Evolutionary conservation across 257 asterid species (phyloP), one percentile per base, ranked within the genome.

Genomic region (Solanum pimpinellifolium): DNA sequence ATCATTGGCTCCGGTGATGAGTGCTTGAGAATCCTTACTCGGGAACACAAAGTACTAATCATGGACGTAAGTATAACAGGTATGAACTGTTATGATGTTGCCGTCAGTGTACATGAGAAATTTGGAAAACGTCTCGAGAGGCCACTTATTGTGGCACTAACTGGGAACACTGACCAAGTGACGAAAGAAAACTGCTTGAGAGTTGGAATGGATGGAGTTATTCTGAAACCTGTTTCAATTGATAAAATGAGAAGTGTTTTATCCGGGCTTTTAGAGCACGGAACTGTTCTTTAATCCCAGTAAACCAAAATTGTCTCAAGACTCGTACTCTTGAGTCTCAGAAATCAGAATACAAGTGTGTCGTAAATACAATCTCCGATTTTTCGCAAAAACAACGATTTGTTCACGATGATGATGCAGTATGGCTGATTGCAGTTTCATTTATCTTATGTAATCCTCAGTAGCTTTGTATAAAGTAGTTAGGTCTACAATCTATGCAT

Each of bases 211-310:
- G 93, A 92, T 29, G 99, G 98, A 42, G 95, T 96, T 73, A 75
- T 96, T 65, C 87, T 92, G 69, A 97, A 97, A 92, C 99, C 99
- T 29, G 89, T 94, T 42, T 96, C 99, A 2, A 92, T 97, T 18
- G 98, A 96, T 87, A 95, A 93, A 92, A 96, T 97, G 98, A 94
- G 96, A 88, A 95, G 92, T 82, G 94, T 92, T 33, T 90, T 97
- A 13, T 93, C 97, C 5, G 98, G 93, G 84, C 96, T 97, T 87
- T 46, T 97, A 81, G 98, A 96, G 84, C 97, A 90, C 77, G 95
- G 98, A 11, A 90, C 89, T 86, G 78, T 95, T 16, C 90, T 90
- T 59, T 97, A 93, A 69, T 85, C 94, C 82, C 86, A 92, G 47
- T 93, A 87, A 91, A 39, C 23, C 59, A 5, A 2, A 68, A 44